Conservation (phyloP, 2,329 filamentous ascomycete species). For the Fusarium solani-melongenae region DNA sequence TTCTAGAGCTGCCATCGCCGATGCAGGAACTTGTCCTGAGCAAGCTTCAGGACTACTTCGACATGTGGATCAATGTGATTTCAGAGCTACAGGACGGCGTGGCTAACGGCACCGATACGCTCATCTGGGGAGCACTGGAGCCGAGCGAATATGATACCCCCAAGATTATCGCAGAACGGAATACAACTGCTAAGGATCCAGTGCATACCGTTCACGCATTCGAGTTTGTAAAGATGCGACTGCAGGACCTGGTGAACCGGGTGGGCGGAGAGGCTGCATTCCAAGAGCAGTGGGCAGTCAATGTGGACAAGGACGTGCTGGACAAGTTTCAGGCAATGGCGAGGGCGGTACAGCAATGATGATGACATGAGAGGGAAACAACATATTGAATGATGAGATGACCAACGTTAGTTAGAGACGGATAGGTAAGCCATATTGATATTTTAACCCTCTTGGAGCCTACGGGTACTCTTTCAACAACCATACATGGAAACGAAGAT, state of each 20-base stretch:
- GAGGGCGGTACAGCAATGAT: constrained; percentile 34
- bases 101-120: constrained; percentile 61
- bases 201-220: constrained; percentile 74
- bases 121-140: constrained; percentile 59
- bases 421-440: constrained; percentile 9
- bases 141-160: constrained; percentile 66
- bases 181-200: constrained; percentile 69
- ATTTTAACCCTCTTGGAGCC: not conserved
- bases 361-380: constrained; percentile 1
- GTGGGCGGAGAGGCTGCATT: constrained; percentile 75
- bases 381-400: constrained; percentile 32
- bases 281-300: constrained; percentile 74
- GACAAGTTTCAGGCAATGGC: constrained; percentile 64
- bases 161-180: constrained; percentile 63
- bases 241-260: constrained; percentile 68
- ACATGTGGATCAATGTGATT: constrained; percentile 79
- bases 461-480: not conserved
- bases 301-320: constrained; percentile 80
- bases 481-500: not conserved
- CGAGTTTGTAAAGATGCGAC: constrained; percentile 70
- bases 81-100: constrained; percentile 72
- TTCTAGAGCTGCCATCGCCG: constrained; percentile 72
- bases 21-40: constrained; percentile 68
- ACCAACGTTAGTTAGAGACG: constrained; percentile 22
- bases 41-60: constrained; percentile 78